Evolutionary conservation across 140 eudicot species (phyloP), one percentile per base, ranked within the genome.

Genomic region (Flaveria floridana): DNA sequence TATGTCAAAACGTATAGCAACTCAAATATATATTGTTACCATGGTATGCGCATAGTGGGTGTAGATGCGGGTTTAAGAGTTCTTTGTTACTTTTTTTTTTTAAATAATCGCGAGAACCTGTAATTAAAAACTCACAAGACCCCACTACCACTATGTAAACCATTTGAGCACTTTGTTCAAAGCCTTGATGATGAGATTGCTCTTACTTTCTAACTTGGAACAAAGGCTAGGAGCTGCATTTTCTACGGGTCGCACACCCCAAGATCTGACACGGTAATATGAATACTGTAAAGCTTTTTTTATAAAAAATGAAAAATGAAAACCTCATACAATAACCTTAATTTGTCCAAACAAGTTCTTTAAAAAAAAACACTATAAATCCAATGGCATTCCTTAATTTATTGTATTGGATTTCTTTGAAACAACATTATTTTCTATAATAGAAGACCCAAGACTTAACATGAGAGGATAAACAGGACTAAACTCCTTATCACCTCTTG

Each of bases 401-500:
- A 63, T 55, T 0, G 51, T 52, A 41, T 77, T 77, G 4, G 47
- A 73, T 79, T 77, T 84, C 55, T 72, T 80, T 51, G 82, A 72
- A 16, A 56, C 75, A 11, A 21, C 70, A 68, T 71, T 47, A 56
- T 81, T 85, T 53, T 80, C 90, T 18, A 87, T 80, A 65, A 92
- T 73, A 55, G 97, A 86, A 12, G 91, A 85, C n/a, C 98, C 98
- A 3, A 92, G 25, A 68, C 87, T 81, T 61, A 83, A 37, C 98
- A 92, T 92, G 18, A 92, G 87, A 62, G 98, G 96, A 78, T 92
- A 92, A 13, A 92, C 98, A 1, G 96, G 95, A 70, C 87, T 86
- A 71, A 92, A 89, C 65, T 92, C 95, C 85, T 89, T 89, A 20
- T 89, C 98, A 1, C 98, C 96, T 80, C 98, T 82, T 42, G 88